phyloP scores from a whole-genome alignment of 176 grass and related monocot genomes.

The Zizania latifolia region DNA sequence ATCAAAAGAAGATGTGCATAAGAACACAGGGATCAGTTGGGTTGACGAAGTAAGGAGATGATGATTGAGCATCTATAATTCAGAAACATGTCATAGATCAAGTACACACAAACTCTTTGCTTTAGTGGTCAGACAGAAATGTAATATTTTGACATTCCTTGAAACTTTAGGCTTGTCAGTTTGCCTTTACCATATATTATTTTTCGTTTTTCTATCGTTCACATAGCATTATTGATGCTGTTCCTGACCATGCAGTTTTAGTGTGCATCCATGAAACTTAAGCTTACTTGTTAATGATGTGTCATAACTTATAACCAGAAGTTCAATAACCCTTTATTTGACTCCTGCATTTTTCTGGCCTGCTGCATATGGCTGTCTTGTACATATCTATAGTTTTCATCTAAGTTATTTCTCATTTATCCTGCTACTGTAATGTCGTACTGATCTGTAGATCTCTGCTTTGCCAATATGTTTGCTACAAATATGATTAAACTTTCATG shows the following conservation, averaged over 20 bases:
- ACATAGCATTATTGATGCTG: not conserved
- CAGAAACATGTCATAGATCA: not conserved
- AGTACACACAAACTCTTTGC: conserved; percentile 15
- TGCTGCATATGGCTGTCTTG: not conserved
- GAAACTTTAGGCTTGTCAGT: conserved; percentile 8
- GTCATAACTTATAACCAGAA: not conserved
- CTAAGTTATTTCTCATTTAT: not conserved
- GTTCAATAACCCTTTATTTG: not conserved
- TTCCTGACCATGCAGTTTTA: not conserved
- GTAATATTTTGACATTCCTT: conserved; percentile 5
- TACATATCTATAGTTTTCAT: not conserved
- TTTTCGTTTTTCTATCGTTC: not conserved
- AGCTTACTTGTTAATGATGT: not conserved
- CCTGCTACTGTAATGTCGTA: not conserved
- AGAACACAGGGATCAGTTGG: conserved; percentile 47
- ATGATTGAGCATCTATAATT: not conserved
- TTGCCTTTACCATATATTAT: not conserved
- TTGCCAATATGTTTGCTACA: not conserved
- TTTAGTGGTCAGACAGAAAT: not conserved
- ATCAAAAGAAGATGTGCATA: conserved; percentile 17
- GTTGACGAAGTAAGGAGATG: conserved; percentile 27
- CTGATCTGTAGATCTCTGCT: not conserved
- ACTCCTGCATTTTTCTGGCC: not conserved
- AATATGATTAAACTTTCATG: not conserved
- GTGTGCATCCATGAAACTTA: not conserved